Percentiles rank a stretch among this genome's conserved stretches.
These are phyloP conservation scores for Pestalotiopsis fici DNA, from an alignment of 2,329 filamentous ascomycete genomes.

Conservation along the genomic window DNA sequence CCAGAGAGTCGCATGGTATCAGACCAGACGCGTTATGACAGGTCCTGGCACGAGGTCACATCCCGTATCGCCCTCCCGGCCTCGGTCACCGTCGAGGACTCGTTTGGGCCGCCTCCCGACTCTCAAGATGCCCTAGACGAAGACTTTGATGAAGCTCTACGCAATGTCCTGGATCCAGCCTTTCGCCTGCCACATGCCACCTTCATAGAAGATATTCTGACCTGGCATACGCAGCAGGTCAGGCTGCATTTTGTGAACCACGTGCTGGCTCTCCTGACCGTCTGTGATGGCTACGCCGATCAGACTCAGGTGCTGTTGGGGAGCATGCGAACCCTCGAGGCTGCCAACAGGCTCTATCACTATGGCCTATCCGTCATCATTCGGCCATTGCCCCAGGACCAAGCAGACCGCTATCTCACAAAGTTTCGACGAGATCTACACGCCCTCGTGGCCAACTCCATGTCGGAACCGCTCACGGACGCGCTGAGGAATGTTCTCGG, in stretches of 20 bases:
- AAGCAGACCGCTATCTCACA: slow-evolving; percentile 37
- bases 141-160: slow-evolving; percentile 53
- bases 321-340: slow-evolving; percentile 60
- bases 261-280: slow-evolving; percentile 56
- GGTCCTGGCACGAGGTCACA: slow-evolving; percentile 64
- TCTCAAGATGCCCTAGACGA: slow-evolving; percentile 39
- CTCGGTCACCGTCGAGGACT: slow-evolving; percentile 56
- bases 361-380: slow-evolving; percentile 54
- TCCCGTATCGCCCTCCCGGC: slow-evolving; percentile 56
- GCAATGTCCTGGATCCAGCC: slow-evolving; percentile 52
- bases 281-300: slow-evolving; percentile 43
- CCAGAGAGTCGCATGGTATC: slow-evolving; percentile 31
- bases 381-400: slow-evolving; percentile 42
- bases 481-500: slow-evolving; percentile 57
- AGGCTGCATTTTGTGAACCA: slow-evolving; percentile 61
- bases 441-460: slow-evolving; percentile 65
- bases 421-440: slow-evolving; percentile 65
- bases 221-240: slow-evolving; percentile 64
- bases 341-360: slow-evolving; percentile 58
- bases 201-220: slow-evolving; percentile 56
- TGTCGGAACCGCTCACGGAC: slow-evolving; percentile 52
- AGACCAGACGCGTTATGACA: slow-evolving; percentile 60
- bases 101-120: slow-evolving; percentile 50
- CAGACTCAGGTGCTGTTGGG: slow-evolving; percentile 49
- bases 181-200: slow-evolving; percentile 47